Conservation (phyloP, 1,284 basidiomycete species). For the Jaminaea rosea region DNA sequence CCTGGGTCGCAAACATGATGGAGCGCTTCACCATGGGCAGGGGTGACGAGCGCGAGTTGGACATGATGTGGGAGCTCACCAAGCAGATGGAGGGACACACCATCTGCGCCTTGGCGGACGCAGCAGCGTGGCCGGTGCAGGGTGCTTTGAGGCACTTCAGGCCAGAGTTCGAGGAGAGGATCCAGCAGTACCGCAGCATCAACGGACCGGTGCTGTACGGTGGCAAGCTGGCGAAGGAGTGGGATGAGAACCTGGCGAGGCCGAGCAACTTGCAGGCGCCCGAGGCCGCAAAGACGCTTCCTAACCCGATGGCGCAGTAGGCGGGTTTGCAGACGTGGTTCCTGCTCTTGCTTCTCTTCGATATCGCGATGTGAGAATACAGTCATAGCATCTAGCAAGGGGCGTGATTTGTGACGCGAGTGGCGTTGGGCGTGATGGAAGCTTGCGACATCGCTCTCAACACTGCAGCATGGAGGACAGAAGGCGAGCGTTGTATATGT, state of each 20-base stretch:
- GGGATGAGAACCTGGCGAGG: slow-evolving; percentile 64
- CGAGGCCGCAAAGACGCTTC: slow-evolving; percentile 1
- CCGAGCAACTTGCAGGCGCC: slow-evolving; percentile 64
- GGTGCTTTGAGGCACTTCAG: slow-evolving; percentile 89
- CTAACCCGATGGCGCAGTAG: slow-evolving; percentile 2
- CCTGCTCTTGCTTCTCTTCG: no score
- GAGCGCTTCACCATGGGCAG: slow-evolving; percentile 67
- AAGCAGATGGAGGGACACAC: slow-evolving; percentile 83
- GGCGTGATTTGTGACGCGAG: no score
- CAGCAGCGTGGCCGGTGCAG: slow-evolving; percentile 98
- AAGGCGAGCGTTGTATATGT: no score
- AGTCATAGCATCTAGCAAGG: no score
- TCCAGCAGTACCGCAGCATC: slow-evolving; percentile 65
- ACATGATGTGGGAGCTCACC: slow-evolving; percentile 58
- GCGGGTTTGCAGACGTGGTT: no score
- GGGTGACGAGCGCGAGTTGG: slow-evolving; percentile 84
- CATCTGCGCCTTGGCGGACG: slow-evolving; percentile 92
- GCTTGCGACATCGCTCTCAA: no score
- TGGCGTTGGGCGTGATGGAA: no score
- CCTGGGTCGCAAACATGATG: slow-evolving; percentile 47
- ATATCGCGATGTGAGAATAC: no score
- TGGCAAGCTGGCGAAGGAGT: slow-evolving; percentile 64
- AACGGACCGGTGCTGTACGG: slow-evolving; percentile 84
- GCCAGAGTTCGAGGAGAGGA: slow-evolving; percentile 64
- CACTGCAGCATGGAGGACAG: no score